phyloP scores from a whole-genome alignment of 768 basidiomycete species.

The Boletus fagicola region DNA sequence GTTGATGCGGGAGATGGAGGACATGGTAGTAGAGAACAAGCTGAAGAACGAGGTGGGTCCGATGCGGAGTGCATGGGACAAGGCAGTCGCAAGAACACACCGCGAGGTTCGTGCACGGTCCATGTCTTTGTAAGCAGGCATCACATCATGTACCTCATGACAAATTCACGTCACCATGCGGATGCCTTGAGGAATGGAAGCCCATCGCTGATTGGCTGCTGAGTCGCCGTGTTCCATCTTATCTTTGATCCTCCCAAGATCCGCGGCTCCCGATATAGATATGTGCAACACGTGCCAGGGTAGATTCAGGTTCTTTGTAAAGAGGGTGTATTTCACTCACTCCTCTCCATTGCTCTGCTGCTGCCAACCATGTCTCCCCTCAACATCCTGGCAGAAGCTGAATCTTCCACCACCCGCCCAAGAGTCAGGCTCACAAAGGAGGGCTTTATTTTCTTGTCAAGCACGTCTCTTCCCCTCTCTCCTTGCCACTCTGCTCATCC shows the following conservation, averaged over 20 bases:
- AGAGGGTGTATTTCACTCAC: not conserved
- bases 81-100: slow-evolving; percentile 30
- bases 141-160: not conserved
- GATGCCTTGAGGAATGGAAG: slow-evolving; percentile 11
- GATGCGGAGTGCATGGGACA: slow-evolving; percentile 53
- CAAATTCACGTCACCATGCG: slow-evolving; percentile 10
- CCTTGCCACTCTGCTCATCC: not conserved
- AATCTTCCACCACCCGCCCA: not conserved
- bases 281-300: slow-evolving; percentile 5
- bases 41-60: slow-evolving; percentile 56
- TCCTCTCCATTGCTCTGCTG: not conserved
- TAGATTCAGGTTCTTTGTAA: not conserved
- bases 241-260: slow-evolving; percentile 15
- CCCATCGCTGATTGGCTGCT: slow-evolving; percentile 3
- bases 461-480: not conserved
- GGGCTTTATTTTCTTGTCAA: slow-evolving; percentile 1
- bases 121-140: slow-evolving; percentile 23
- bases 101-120: slow-evolving; percentile 25
- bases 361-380: not conserved
- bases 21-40: slow-evolving; percentile 61
- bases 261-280: slow-evolving; percentile 15
- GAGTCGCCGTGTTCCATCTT: slow-evolving; percentile 14
- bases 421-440: slow-evolving; percentile 6
- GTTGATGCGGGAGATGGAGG: slow-evolving; percentile 59
- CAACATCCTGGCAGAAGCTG: not conserved